A percentile compares a stretch with the other conserved stretches of the same genome.
Evolutionary conservation across 2,329 filamentous ascomycete species (phyloP).

Genomic region (Ceratocystis alfenasii): DNA sequence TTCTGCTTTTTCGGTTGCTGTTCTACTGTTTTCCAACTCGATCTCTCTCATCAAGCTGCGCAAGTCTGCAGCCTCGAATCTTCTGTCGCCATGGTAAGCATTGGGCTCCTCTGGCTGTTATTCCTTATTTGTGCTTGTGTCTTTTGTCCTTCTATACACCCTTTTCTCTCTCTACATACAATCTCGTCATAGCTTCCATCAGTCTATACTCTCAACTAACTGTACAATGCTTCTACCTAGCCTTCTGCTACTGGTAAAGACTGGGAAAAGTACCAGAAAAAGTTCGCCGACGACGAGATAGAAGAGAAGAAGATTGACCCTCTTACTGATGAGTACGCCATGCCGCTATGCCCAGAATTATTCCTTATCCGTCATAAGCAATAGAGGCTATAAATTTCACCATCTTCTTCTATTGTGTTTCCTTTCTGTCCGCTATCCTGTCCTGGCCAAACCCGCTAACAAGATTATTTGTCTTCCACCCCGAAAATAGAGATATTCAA

Average conservation of each 20-base stretch:
- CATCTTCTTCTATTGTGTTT: no score
- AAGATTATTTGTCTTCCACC: conserved; percentile 22
- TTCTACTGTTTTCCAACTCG: background rate
- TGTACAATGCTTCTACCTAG: conserved; percentile 34
- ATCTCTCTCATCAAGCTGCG: background rate
- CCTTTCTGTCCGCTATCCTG: no score
- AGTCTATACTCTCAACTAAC: no score
- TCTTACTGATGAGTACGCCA: conserved; percentile 71
- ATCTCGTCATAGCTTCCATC: background rate
- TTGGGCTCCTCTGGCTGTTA: no score
- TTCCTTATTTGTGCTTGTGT: background rate
- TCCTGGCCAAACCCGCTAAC: background rate
- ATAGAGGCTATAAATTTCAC: no score
- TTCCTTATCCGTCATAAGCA: no score
- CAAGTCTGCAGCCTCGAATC: conserved; percentile 12
- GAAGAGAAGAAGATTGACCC: conserved; percentile 99
- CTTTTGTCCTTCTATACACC: background rate
- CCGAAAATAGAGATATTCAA: conserved; percentile 77
- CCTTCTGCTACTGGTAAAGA: conserved; percentile 84
- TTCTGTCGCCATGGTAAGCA: conserved; percentile 14
- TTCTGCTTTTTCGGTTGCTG: background rate
- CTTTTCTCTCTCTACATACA: background rate
- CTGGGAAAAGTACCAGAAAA: conserved; percentile 99
- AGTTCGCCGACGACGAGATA: conserved; percentile 88
- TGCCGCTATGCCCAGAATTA: no score